Conservation (phyloP, 1,139 yeast genomes). For the Yamadazyma oceani region DNA sequence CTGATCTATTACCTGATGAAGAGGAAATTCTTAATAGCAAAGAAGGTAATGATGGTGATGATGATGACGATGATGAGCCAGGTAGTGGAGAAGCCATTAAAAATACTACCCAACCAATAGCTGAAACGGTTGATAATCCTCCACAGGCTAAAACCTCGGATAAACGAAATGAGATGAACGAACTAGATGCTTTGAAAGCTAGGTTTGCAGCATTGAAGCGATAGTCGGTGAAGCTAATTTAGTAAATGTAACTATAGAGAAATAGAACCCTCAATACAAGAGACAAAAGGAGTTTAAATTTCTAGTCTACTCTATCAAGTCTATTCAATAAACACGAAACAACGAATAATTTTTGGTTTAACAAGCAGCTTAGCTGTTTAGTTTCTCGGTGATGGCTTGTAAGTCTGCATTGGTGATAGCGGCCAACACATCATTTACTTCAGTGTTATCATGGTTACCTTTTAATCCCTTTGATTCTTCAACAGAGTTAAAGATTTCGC, state of each 20-base stretch:
- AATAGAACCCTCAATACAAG: too few species aligned
- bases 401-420: conserved; percentile 55
- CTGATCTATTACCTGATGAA: conserved; percentile 27
- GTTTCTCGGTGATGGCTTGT: conserved; percentile 40
- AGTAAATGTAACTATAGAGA: too few species aligned
- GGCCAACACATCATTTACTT: conserved; percentile 72
- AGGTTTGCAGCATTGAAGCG: conserved; percentile 49
- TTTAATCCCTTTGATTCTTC: conserved; percentile 47
- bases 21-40: conserved; percentile 23
- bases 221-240: conserved; percentile 5
- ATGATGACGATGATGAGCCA: conserved; percentile 19
- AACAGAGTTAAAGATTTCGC: conserved; percentile 29
- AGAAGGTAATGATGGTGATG: conserved; percentile 13
- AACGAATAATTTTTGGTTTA: too few species aligned
- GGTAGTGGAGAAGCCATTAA: conserved; percentile 26
- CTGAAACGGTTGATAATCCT: conserved; percentile 13
- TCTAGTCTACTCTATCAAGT: too few species aligned
- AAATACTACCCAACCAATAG: conserved; percentile 19
- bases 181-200: conserved; percentile 44
- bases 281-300: too few species aligned
- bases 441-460: conserved; percentile 84
- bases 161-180: conserved; percentile 20
- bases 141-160: conserved; percentile 6
- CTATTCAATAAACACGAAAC: too few species aligned
- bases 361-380: conserved; percentile 2